phyloP scores from a whole-genome alignment of 2,329 filamentous ascomycete genomes.

The Trichophaea hybrida region DNA sequence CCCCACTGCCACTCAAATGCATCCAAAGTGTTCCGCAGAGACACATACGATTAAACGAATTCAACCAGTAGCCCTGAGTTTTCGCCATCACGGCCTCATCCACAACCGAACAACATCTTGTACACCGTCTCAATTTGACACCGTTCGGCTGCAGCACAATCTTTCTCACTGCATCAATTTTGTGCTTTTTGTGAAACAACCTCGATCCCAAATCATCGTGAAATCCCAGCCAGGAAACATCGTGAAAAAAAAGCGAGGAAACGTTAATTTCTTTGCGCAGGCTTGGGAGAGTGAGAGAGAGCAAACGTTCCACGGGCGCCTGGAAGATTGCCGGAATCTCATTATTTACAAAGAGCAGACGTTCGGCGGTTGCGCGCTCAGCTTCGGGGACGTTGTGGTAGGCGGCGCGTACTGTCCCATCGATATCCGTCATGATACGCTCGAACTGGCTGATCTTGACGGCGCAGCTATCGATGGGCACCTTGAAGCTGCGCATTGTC shows the following conservation, averaged over 20 bases:
- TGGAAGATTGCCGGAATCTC: constrained; percentile 25
- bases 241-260: constrained; percentile 25
- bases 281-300: constrained; percentile 21
- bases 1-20: constrained; percentile 12
- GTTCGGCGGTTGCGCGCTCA: constrained; percentile 23
- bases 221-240: constrained; percentile 26
- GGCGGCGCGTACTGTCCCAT: constrained; percentile 22
- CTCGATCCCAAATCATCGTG: constrained; percentile 25
- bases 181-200: constrained; percentile 20
- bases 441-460: constrained; percentile 27
- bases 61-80: constrained; percentile 25
- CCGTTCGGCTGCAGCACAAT: constrained; percentile 20
- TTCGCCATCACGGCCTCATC: constrained; percentile 27
- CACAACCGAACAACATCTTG: constrained; percentile 26
- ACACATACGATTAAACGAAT: constrained; percentile 27
- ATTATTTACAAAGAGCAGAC: constrained; percentile 26
- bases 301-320: constrained; percentile 22
- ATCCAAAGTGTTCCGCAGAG: constrained; percentile 30
- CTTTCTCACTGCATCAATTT: constrained; percentile 27
- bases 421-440: constrained; percentile 26
- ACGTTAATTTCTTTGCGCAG: constrained; percentile 26
- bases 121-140: constrained; percentile 22
- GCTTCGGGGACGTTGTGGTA: constrained; percentile 23
- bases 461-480: constrained; percentile 25
- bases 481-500: constrained; percentile 18